These are phyloP conservation scores for Pharus latifolius DNA, from an alignment of 176 grass and related monocot species.

Conservation along the genomic window DNA sequence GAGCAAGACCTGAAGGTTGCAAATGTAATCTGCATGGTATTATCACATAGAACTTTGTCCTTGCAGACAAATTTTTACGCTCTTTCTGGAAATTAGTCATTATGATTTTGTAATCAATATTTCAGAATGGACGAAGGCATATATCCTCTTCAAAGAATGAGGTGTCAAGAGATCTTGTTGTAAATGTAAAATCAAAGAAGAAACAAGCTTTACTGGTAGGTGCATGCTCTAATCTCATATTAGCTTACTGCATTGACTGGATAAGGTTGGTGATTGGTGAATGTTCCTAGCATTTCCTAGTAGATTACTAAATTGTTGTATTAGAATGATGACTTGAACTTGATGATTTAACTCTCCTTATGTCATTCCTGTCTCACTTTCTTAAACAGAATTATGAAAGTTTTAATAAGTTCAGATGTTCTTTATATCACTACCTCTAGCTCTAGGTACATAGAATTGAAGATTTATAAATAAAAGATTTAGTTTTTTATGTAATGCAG, in stretches of 20 bases:
- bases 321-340: neutral
- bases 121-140: constrained; percentile 86
- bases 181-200: constrained; percentile 95
- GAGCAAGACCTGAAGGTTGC: constrained; percentile 96
- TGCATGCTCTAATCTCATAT: constrained; percentile 20
- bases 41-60: constrained; percentile 9
- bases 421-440: constrained; percentile 3
- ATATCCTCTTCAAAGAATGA: constrained; percentile 84
- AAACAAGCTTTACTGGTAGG: constrained; percentile 91
- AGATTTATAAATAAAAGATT: constrained; percentile 36
- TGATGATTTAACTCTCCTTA: neutral
- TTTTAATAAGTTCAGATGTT: neutral
- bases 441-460: neutral
- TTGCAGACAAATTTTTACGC: neutral
- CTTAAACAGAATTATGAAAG: neutral
- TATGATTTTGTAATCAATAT: constrained; percentile 26
- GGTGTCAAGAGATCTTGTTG: constrained; percentile 95
- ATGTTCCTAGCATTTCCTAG: neutral
- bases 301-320: constrained; percentile 6
- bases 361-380: neutral
- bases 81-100: neutral
- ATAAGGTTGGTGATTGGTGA: constrained; percentile 5
- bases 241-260: constrained; percentile 7
- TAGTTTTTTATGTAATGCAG: constrained; percentile 57
- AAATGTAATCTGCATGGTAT: constrained; percentile 93